phyloP scores from a whole-genome alignment of 371 early-diverging fungal genomes.

The Mortierella sp. region DNA sequence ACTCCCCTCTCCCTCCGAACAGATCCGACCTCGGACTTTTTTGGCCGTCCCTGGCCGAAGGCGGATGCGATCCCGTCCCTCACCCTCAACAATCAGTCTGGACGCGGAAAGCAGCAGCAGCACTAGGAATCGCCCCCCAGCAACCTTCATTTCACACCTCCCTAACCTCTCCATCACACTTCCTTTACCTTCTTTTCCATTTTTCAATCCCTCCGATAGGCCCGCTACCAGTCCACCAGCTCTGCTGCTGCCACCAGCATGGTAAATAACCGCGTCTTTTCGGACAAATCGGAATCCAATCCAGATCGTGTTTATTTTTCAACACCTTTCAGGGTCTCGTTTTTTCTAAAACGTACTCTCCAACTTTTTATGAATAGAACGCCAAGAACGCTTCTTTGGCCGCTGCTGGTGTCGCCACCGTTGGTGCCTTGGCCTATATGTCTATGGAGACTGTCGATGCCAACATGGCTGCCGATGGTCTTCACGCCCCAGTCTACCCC shows the following conservation, averaged over 20 bases:
- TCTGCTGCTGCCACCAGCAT: conserved; percentile 50
- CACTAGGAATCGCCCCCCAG: neutral
- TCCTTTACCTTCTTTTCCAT: neutral
- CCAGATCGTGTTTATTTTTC: conserved; percentile 15
- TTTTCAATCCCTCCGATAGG: conserved; percentile 21
- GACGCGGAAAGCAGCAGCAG: neutral
- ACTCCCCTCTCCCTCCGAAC: conserved; percentile 4
- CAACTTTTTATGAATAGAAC: conserved; percentile 19
- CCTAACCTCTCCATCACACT: conserved; percentile 6
- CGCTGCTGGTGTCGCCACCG: conserved; percentile 71
- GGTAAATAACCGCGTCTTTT: conserved; percentile 35
- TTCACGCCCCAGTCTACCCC: conserved; percentile 91
- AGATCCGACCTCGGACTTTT: conserved; percentile 17
- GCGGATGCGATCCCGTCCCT: neutral
- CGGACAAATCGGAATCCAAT: conserved; percentile 31
- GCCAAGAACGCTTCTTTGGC: conserved; percentile 65
- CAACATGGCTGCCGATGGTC: conserved; percentile 90
- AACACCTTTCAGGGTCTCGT: neutral
- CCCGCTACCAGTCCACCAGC: conserved; percentile 54
- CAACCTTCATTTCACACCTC: neutral
- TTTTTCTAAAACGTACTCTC: neutral
- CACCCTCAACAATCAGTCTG: neutral
- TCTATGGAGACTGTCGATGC: conserved; percentile 68
- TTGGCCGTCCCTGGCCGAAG: neutral
- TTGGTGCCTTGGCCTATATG: conserved; percentile 69